Percentiles rank a stretch among this genome's conserved stretches.
phyloP scores from a whole-genome alignment of 2,329 filamentous ascomycete genomes.

The Xylariales sp. region DNA sequence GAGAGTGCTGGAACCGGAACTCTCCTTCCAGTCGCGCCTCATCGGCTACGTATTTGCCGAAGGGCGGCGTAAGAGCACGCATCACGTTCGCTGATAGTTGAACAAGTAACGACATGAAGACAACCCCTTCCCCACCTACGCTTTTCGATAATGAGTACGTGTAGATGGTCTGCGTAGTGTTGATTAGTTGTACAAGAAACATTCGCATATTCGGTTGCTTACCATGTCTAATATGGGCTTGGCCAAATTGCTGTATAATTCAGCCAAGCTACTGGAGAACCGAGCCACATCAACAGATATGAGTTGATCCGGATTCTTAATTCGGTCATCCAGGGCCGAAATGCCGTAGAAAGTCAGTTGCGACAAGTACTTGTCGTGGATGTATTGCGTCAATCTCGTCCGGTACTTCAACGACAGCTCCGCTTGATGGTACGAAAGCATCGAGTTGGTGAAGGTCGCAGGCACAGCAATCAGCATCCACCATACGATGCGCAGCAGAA shows the following conservation, averaged over 20 bases:
- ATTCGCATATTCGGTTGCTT: too few species aligned
- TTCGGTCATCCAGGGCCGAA: constrained; percentile 89
- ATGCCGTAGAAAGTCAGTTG: constrained; percentile 98
- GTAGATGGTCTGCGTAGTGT: constrained; percentile 64
- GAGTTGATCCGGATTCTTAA: constrained; percentile 97
- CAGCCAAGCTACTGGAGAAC: constrained; percentile 91
- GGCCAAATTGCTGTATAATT: constrained; percentile 92
- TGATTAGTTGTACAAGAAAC: too few species aligned
- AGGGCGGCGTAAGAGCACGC: constrained; percentile 90
- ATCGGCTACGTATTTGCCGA: constrained; percentile 95
- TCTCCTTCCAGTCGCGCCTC: constrained; percentile 93
- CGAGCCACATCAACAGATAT: constrained; percentile 95
- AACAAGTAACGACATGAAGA: constrained; percentile 91
- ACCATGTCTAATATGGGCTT: constrained; percentile 94
- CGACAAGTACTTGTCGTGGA: constrained; percentile 94
- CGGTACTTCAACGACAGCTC: constrained; percentile 90
- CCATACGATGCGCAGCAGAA: constrained; percentile 83
- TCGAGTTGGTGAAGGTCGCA: constrained; percentile 97
- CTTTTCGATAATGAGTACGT: constrained; percentile 90
- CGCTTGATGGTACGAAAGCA: constrained; percentile 98
- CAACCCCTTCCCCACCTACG: constrained; percentile 92
- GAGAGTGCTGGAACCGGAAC: constrained; percentile 90
- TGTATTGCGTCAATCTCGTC: constrained; percentile 85
- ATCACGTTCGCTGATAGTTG: constrained; percentile 90
- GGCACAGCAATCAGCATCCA: constrained; percentile 98